Percentiles rank a stretch among this genome's conserved stretches.
Conservation (phyloP, 2,329 filamentous ascomycete genomes). For the Penicillium vulpinum region DNA sequence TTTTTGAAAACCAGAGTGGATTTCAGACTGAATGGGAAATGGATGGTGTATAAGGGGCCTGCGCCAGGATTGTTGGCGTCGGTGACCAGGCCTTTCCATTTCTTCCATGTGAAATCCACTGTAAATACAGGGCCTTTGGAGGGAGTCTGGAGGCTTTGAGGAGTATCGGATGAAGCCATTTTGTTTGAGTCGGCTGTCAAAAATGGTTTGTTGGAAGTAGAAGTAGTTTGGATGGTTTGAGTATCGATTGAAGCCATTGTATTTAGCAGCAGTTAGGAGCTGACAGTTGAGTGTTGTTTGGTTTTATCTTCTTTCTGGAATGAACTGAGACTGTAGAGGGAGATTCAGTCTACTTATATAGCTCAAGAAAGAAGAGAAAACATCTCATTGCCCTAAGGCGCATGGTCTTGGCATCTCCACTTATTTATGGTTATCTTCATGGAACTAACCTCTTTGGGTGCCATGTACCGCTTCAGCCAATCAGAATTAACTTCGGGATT, state of each 20-base stretch:
- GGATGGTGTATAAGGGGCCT: slow-evolving; percentile 24
- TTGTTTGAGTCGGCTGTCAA: background rate
- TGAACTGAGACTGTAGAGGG: background rate
- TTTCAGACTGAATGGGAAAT: slow-evolving; percentile 13
- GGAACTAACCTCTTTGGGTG: slow-evolving; percentile 1
- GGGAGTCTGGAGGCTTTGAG: background rate
- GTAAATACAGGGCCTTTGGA: slow-evolving; percentile 11
- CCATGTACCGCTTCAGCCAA: slow-evolving; percentile 2
- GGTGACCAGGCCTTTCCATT: slow-evolving; percentile 23
- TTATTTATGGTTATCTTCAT: background rate
- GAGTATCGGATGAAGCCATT: background rate
- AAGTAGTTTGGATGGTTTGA: background rate
- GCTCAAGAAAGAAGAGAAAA: background rate
- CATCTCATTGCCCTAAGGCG: slow-evolving; percentile 3
- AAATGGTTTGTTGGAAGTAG: background rate
- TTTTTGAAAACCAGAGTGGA: slow-evolving; percentile 22
- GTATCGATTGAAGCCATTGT: background rate
- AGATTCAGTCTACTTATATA: background rate
- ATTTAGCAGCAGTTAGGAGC: background rate
- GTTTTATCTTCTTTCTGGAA: no score
- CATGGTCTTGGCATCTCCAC: slow-evolving; percentile 1
- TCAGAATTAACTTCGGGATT: background rate
- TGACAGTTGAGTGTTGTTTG: background rate
- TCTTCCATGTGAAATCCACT: slow-evolving; percentile 32
- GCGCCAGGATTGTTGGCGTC: slow-evolving; percentile 15